These are phyloP conservation scores for Phytomonas sp. DNA, from an alignment of 208 protist species.

Conservation along the genomic window DNA sequence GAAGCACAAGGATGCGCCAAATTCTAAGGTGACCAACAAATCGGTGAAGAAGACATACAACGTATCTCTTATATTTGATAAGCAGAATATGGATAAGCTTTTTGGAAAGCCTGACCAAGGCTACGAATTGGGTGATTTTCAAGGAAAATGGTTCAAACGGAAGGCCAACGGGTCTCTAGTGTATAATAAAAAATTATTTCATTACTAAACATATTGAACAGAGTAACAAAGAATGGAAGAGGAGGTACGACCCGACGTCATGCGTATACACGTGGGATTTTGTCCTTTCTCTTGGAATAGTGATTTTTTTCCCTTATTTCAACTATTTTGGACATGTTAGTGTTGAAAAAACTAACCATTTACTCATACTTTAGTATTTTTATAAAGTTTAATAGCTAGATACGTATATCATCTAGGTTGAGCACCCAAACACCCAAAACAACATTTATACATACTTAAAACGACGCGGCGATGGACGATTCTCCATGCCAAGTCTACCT, in stretches of 20 bases:
- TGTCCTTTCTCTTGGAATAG: background rate
- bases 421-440: slow-evolving; percentile 13
- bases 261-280: background rate
- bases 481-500: slow-evolving; percentile 55
- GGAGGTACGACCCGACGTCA: background rate
- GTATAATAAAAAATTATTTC: slow-evolving; percentile 22
- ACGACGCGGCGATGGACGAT: slow-evolving; percentile 29
- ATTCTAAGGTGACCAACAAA: background rate
- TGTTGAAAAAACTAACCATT: background rate
- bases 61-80: slow-evolving; percentile 14
- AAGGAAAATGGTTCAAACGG: slow-evolving; percentile 11
- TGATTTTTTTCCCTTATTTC: background rate
- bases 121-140: slow-evolving; percentile 7
- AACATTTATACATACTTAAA: background rate
- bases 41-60: background rate
- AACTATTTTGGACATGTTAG: slow-evolving; percentile 1
- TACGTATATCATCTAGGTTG: background rate
- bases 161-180: slow-evolving; percentile 11
- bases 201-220: slow-evolving; percentile 17
- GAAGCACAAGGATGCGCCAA: background rate
- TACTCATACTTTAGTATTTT: background rate
- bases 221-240: background rate
- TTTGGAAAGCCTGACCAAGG: background rate
- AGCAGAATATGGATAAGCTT: background rate
- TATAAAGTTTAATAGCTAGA: background rate